These are phyloP conservation scores for Quercus robur DNA, from an alignment of 306 rosid genomes.

Conservation along the genomic window DNA sequence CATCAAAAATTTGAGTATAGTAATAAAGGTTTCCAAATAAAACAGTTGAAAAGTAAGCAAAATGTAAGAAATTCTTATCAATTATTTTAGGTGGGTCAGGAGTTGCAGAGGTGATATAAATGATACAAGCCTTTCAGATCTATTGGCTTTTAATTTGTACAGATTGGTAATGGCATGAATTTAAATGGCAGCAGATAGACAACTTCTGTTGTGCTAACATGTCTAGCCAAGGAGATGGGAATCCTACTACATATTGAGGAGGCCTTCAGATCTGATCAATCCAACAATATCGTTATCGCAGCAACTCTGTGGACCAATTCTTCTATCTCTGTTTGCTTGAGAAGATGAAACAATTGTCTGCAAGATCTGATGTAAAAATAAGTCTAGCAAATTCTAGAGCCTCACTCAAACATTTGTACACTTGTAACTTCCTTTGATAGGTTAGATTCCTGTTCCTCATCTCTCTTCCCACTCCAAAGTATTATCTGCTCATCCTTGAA, in stretches of 20 bases:
- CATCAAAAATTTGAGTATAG: background rate
- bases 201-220: background rate
- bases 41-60: background rate
- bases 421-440: slow-evolving; percentile 11
- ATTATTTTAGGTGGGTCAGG: background rate
- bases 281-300: background rate
- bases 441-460: slow-evolving; percentile 25
- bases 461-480: slow-evolving; percentile 77
- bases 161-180: background rate
- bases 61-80: background rate
- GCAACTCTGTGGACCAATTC: background rate
- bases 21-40: background rate
- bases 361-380: background rate
- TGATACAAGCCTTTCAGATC: background rate
- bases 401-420: background rate
- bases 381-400: background rate
- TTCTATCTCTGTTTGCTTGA: background rate
- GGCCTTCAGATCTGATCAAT: background rate
- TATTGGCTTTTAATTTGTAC: background rate
- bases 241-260: background rate
- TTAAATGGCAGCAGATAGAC: background rate
- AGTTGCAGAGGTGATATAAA: background rate
- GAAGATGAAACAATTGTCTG: background rate
- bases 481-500: slow-evolving; percentile 90
- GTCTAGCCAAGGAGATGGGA: background rate